Conservation (phyloP, 306 rosid species). For the Prunus fruticosa region DNA sequence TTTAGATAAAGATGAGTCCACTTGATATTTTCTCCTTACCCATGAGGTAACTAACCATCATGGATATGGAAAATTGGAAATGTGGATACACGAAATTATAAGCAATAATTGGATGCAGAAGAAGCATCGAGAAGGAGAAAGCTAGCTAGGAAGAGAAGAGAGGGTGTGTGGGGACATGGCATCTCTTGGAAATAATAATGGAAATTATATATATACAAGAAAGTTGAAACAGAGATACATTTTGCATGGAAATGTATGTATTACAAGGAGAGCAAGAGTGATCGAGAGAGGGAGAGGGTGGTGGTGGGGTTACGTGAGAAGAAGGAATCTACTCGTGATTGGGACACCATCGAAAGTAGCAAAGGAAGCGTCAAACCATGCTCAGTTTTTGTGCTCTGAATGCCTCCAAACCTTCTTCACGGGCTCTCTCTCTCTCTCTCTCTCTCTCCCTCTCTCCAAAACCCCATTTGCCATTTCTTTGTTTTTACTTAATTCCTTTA, state of each 20-base stretch:
- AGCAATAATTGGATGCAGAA: background rate
- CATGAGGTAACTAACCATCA: background rate
- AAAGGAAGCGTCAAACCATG: conserved; percentile 39
- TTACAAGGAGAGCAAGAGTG: too few relatives aligned
- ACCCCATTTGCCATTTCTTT: conserved; percentile 11
- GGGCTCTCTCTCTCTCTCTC: conserved; percentile 23
- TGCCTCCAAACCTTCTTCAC: conserved; percentile 46
- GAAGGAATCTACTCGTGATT: conserved; percentile 45
- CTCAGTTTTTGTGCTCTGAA: conserved; percentile 39
- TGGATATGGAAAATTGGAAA: background rate
- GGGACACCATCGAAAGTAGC: conserved; percentile 25
- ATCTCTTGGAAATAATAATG: too few relatives aligned
- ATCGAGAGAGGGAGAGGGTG: too few relatives aligned
- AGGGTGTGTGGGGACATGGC: too few relatives aligned
- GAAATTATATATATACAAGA: too few relatives aligned
- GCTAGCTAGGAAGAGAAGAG: background rate
- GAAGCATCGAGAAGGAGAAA: background rate
- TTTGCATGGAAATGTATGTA: too few relatives aligned
- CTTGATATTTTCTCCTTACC: background rate
- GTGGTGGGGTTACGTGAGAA: conserved; percentile 27
- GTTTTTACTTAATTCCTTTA: background rate
- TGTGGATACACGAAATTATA: background rate
- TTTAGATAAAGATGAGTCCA: background rate
- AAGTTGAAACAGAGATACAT: too few relatives aligned
- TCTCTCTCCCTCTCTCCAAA: conserved; percentile 24